phyloP scores from a whole-genome alignment of 108 stramenopile genomes.

The Schizochytrium sp. region DNA sequence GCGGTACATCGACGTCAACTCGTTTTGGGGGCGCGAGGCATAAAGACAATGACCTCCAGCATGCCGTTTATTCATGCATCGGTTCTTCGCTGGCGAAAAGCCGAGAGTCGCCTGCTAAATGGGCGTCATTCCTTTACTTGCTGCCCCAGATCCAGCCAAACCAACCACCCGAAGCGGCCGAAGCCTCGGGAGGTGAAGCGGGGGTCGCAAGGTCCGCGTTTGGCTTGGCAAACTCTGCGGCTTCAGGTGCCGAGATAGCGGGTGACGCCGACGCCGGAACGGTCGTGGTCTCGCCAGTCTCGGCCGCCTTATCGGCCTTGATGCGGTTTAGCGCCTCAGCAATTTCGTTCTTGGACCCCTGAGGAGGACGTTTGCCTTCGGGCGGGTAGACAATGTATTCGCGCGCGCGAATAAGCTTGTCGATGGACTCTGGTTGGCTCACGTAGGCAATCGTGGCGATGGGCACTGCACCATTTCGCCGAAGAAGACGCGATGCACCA shows the following conservation, averaged over 20 bases:
- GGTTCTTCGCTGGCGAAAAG: no score
- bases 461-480: not conserved
- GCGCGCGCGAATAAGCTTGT: not conserved
- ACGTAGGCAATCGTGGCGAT: not conserved
- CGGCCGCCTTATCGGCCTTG: not conserved
- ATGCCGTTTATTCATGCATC: no score
- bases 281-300: not conserved
- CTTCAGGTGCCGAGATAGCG: not conserved
- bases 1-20: no score
- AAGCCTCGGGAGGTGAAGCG: no score
- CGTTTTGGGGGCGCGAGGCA: no score
- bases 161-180: not conserved
- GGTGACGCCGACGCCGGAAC: not conserved
- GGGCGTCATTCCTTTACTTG: not conserved
- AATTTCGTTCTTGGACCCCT: not conserved
- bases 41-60: no score
- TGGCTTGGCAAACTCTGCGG: not conserved
- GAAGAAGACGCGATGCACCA: not conserved
- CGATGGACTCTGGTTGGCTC: not conserved
- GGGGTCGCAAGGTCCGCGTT: no score
- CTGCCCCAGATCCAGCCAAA: not conserved
- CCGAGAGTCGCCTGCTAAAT: no score
- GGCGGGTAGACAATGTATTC: slow-evolving; percentile 5
- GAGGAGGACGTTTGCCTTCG: not conserved
- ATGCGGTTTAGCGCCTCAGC: not conserved